phyloP scores from a whole-genome alignment of 495 filamentous ascomycete genomes.

The Tuber melanosporum region DNA sequence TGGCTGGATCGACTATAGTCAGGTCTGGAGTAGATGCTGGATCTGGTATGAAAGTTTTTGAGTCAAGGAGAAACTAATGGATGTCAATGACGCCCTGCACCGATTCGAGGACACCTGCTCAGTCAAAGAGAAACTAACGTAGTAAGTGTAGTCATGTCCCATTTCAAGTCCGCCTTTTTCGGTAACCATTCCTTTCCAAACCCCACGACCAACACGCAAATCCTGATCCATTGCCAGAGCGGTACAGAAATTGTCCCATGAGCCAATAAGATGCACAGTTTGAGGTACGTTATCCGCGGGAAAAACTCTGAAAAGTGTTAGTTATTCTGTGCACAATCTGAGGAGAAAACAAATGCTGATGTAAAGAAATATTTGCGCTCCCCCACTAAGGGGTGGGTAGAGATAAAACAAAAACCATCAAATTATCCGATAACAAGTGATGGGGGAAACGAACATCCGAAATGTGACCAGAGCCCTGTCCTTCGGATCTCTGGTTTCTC shows the following conservation, averaged over 20 bases:
- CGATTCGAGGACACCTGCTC: not conserved
- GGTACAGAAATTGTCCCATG: conserved; percentile 37
- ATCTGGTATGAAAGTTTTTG: conserved; percentile 30
- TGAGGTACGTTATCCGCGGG: conserved; percentile 25
- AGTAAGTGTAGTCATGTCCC: conserved; percentile 38
- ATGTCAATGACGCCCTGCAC: conserved; percentile 5
- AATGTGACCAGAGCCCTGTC: conserved; percentile 35
- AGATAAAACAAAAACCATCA: not conserved
- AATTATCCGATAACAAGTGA: conserved; percentile 2
- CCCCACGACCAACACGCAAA: conserved; percentile 33
- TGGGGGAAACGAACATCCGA: conserved; percentile 34
- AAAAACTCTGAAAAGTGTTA: conserved; percentile 30
- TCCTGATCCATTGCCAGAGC: conserved; percentile 35
- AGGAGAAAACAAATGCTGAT: conserved; percentile 2
- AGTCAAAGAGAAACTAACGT: conserved; percentile 24
- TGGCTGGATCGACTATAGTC: conserved; percentile 25
- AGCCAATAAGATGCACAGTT: conserved; percentile 36
- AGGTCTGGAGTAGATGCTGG: conserved; percentile 29
- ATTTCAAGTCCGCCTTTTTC: conserved; percentile 37
- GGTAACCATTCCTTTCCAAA: conserved; percentile 38
- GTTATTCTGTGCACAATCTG: not conserved
- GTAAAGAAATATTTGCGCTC: not conserved
- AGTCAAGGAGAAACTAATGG: conserved; percentile 33
- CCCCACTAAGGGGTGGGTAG: not conserved
- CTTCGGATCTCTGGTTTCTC: conserved; percentile 7